These are phyloP conservation scores for Entelexis sorbosivorans DNA, from an alignment of 1,139 yeast species.

Conservation along the genomic window DNA sequence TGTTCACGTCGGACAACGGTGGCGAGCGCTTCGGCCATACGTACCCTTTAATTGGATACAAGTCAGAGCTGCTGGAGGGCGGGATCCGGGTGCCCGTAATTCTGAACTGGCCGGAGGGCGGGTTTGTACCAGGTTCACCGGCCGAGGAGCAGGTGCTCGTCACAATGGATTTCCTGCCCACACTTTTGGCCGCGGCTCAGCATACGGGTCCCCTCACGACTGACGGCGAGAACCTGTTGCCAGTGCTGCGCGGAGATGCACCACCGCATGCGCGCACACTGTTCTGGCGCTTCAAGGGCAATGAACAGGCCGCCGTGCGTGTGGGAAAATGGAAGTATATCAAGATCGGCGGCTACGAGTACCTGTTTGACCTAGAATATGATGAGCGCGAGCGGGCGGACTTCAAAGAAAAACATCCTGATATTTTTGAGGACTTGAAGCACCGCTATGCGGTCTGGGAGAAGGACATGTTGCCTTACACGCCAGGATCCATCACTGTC, in stretches of 20 bases:
- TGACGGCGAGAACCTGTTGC: slow-evolving; percentile 20
- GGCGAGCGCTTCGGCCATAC: slow-evolving; percentile 23
- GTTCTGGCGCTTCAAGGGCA: slow-evolving; percentile 23
- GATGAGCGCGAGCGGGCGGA: slow-evolving; percentile 23
- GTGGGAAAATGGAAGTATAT: slow-evolving; percentile 21
- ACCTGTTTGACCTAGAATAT: slow-evolving; percentile 17
- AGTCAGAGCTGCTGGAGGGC: slow-evolving; percentile 23
- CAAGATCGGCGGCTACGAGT: slow-evolving; percentile 19
- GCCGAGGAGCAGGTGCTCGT: slow-evolving; percentile 18
- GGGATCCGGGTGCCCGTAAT: slow-evolving; percentile 23
- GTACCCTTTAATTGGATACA: slow-evolving; percentile 23
- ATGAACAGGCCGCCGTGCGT: slow-evolving; percentile 21
- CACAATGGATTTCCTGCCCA: slow-evolving; percentile 22
- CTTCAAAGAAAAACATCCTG: slow-evolving; percentile 11
- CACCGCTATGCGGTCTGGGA: slow-evolving; percentile 17
- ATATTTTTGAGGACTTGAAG: slow-evolving; percentile 16
- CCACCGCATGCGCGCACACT: slow-evolving; percentile 15
- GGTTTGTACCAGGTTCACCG: slow-evolving; percentile 4
- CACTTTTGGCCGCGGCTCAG: slow-evolving; percentile 20
- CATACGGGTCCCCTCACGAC: not conserved
- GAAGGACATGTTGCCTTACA: slow-evolving; percentile 16
- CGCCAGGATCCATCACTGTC: slow-evolving; percentile 1
- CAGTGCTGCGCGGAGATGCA: slow-evolving; percentile 12
- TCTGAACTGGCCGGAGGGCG: slow-evolving; percentile 20
- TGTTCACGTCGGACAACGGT: slow-evolving; percentile 24